Conservation (phyloP, 2,329 filamentous ascomycete genomes). For the Hypoxylon sp. region DNA sequence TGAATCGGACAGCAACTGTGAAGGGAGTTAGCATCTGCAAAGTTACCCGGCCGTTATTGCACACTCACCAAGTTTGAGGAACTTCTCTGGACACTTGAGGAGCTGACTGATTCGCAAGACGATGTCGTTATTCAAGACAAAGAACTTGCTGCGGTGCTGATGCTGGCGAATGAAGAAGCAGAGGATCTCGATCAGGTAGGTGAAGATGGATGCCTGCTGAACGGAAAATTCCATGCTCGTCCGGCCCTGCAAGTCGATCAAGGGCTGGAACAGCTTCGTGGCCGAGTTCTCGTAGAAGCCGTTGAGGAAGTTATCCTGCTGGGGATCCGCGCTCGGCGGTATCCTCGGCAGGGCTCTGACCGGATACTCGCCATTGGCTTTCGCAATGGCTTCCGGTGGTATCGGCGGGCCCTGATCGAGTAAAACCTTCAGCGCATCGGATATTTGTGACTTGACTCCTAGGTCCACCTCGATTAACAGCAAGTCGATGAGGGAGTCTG, state of each 20-base stretch:
- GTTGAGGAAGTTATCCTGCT: slow-evolving; percentile 85
- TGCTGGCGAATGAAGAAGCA: slow-evolving; percentile 95
- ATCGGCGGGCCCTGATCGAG: slow-evolving; percentile 72
- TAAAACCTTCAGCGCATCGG: slow-evolving; percentile 92
- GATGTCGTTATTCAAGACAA: slow-evolving; percentile 82
- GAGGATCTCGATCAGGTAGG: slow-evolving; percentile 89
- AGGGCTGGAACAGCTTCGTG: slow-evolving; percentile 82
- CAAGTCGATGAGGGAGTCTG: slow-evolving; percentile 91
- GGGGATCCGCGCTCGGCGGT: slow-evolving; percentile 65
- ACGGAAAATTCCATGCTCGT: slow-evolving; percentile 75
- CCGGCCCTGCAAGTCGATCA: slow-evolving; percentile 79
- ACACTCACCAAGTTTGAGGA: slow-evolving; percentile 82
- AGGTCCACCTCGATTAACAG: slow-evolving; percentile 90
- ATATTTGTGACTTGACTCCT: slow-evolving; percentile 93
- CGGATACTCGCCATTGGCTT: slow-evolving; percentile 73
- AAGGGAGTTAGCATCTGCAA: slow-evolving; percentile 20
- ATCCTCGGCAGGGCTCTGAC: slow-evolving; percentile 63
- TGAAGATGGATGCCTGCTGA: slow-evolving; percentile 88
- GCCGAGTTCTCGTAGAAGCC: slow-evolving; percentile 91
- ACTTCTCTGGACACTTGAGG: slow-evolving; percentile 84
- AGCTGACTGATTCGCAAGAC: slow-evolving; percentile 83
- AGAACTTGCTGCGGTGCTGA: slow-evolving; percentile 83
- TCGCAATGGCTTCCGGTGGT: slow-evolving; percentile 65
- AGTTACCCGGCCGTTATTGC: not conserved
- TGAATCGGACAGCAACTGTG: slow-evolving; percentile 87